phyloP scores from a whole-genome alignment of 2,329 filamentous ascomycete genomes.

The Paracamarosporium sp. region DNA sequence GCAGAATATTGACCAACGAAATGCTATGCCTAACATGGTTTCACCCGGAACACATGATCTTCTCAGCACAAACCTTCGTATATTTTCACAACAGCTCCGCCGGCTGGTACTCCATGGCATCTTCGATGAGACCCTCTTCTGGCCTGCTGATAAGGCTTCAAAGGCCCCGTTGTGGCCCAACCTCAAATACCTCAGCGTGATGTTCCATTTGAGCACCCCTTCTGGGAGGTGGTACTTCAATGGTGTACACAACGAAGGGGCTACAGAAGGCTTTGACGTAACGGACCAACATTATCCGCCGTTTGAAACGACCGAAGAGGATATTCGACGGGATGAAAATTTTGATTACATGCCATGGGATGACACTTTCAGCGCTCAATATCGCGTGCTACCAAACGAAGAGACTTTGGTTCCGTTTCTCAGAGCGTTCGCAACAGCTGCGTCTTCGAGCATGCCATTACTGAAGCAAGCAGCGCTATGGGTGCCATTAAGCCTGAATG shows the following conservation, averaged over 20 bases:
- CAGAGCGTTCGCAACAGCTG: slow-evolving; percentile 21
- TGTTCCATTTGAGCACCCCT: not conserved
- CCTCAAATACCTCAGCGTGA: not conserved
- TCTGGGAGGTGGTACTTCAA: not conserved
- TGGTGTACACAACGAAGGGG: not conserved
- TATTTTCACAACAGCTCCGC: not conserved
- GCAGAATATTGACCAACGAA: not conserved
- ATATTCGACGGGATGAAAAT: slow-evolving; percentile 4
- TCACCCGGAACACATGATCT: not conserved
- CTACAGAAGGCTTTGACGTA: not conserved
- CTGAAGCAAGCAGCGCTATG: slow-evolving; percentile 19
- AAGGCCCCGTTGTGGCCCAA: not conserved
- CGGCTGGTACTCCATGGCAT: not conserved
- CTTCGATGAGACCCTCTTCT: not conserved
- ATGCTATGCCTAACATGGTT: not conserved
- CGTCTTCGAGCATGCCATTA: slow-evolving; percentile 14
- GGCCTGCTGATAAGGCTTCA: not conserved
- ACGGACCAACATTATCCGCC: slow-evolving; percentile 18
- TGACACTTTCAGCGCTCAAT: not conserved
- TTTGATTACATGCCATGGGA: slow-evolving; percentile 12
- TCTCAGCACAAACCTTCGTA: not conserved
- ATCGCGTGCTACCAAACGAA: slow-evolving; percentile 13
- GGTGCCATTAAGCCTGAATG: no score
- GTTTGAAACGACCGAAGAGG: slow-evolving; percentile 6
- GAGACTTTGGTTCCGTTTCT: slow-evolving; percentile 16